Base-by-base conservation (phyloP, 2,329 filamentous ascomycete species). In the Ceratocystis alfenasii region DNA sequence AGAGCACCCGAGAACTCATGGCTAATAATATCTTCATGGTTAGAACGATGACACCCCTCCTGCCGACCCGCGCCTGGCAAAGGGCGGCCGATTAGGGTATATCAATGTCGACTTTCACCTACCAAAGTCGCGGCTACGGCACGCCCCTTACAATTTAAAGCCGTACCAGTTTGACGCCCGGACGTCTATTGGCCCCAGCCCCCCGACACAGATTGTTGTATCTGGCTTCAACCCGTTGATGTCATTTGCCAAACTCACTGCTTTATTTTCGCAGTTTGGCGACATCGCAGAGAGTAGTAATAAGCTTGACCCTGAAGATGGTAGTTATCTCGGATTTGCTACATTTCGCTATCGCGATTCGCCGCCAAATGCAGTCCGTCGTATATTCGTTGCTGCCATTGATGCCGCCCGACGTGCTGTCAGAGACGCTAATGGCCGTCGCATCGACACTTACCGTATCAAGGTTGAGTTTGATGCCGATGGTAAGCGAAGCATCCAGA, bases 181-280 rank as follows among this genome's bases (percentile, higher is more conserved):
- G 71, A 90, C 90, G 3, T 95, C 93, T 1, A 85, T 95, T 71
- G 93, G 92, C 0, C 90, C 91, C 28, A 90, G 90, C 0, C 93
- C 93, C 15, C 90, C 94, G 1, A 90, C 88, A 1, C 90, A 96
- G 74, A 85, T 99, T 62, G 87, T 97, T 3, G 90, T 96, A 22
- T 92, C 87, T n/a, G 90, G 91, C n/a, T 96, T 96, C 74, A 94
- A 97, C 75, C 92, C 93, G 5, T 79, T 97, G 69, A 87, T 89
- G 50, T 84, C 90, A 12, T 89, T 95, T 71, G 83, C 85, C 65
- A 89, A 90, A 71, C 82, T 96, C 63, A 84, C 83, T 20, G 84
- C 87, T 59, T 83, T 89, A 65, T 95, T 95, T 73, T 84, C 87
- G 20, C 84, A 83, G 2, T 95, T 88, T 76, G 91, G 91, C 64